phyloP scores from a whole-genome alignment of 805 yeast genomes.

The Lipomyces oligophaga region DNA sequence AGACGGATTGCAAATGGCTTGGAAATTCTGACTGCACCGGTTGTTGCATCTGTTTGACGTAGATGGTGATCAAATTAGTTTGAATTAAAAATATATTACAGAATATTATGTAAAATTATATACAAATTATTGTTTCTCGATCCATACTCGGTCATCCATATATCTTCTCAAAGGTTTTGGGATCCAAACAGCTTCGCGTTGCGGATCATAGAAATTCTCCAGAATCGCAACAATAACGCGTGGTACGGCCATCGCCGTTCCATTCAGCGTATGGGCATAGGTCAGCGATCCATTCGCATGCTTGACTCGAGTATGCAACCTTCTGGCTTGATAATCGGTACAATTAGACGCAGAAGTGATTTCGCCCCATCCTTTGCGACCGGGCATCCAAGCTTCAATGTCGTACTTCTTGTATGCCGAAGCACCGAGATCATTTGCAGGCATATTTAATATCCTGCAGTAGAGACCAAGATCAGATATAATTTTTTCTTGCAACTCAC shows the following conservation, averaged over 20 bases:
- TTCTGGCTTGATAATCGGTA: constrained; percentile 81
- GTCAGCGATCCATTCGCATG: constrained; percentile 35
- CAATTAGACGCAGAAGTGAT: constrained; percentile 88
- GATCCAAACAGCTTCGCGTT: constrained; percentile 50
- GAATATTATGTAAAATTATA: neutral
- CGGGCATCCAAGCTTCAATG: constrained; percentile 98
- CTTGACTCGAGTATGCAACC: constrained; percentile 65
- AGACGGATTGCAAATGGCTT: constrained; percentile 14
- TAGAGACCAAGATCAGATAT: constrained; percentile 65
- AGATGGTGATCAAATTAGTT: neutral
- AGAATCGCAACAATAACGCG: constrained; percentile 83
- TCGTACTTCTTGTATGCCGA: constrained; percentile 91
- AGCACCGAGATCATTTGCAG: constrained; percentile 84
- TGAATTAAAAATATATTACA: constrained; percentile 1
- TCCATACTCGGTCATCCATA: constrained; percentile 61
- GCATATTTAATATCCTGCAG: constrained; percentile 84
- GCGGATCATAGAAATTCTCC: constrained; percentile 74
- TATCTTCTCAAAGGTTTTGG: constrained; percentile 66
- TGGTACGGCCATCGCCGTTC: constrained; percentile 95
- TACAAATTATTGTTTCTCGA: constrained; percentile 23
- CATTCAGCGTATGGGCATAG: constrained; percentile 81
- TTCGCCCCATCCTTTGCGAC: constrained; percentile 90
- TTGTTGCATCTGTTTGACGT: neutral
- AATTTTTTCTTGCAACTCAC: constrained; percentile 60
- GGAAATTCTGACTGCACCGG: constrained; percentile 9